phyloP scores from a whole-genome alignment of 2,329 filamentous ascomycete genomes.

The Arthroderma uncinatum region DNA sequence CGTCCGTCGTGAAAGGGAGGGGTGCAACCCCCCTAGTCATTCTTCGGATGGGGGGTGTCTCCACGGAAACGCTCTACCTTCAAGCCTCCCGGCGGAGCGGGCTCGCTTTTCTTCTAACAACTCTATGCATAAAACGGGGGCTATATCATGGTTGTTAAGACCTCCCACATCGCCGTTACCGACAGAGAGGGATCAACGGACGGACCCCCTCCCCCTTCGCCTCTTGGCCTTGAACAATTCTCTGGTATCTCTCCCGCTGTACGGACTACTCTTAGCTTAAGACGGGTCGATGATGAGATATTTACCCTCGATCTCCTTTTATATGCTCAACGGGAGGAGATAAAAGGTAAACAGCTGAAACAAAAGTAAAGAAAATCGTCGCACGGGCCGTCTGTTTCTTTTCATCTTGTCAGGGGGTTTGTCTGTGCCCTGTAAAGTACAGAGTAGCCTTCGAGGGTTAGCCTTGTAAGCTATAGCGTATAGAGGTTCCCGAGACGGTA shows the following conservation, averaged over 20 bases:
- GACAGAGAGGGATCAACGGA: not conserved
- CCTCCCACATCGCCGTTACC: not conserved
- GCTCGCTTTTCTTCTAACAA: not conserved
- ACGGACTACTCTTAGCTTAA: too few species aligned
- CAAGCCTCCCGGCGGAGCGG: not conserved
- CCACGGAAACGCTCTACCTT: not conserved
- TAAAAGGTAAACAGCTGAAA: not conserved
- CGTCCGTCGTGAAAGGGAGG: not conserved
- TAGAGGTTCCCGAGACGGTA: not conserved
- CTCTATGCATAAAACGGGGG: not conserved
- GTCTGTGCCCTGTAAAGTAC: not conserved
- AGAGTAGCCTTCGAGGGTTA: not conserved
- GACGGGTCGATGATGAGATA: too few species aligned
- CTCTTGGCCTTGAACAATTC: not conserved
- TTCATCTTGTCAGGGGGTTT: not conserved
- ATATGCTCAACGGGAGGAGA: too few species aligned
- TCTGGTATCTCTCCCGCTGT: not conserved
- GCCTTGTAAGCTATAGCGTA: not conserved
- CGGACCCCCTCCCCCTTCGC: not conserved
- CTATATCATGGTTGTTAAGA: not conserved
- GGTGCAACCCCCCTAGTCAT: not conserved
- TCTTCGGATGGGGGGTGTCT: not conserved
- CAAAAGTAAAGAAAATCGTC: not conserved
- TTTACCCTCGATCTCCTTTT: too few species aligned
- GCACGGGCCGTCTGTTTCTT: constrained; percentile 3